Percentiles rank a stretch among this genome's conserved stretches.
These are phyloP conservation scores for Saturnispora serradocipensis DNA, from an alignment of 805 yeast species.

Conservation along the genomic window DNA sequence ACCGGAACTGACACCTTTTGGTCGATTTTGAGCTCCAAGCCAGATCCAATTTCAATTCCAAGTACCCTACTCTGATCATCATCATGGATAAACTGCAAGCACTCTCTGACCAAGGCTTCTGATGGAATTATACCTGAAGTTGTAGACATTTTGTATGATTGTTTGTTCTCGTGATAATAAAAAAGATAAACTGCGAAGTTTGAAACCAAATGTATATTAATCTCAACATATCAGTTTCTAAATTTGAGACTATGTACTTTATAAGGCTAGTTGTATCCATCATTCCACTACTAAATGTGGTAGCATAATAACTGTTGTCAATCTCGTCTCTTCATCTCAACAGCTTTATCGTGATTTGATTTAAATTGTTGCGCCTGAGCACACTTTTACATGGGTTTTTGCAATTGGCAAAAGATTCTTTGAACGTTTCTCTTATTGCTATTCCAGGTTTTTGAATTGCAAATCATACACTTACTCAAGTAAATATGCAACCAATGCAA, in stretches of 20 bases:
- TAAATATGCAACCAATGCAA: background rate
- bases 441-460: no score
- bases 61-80: background rate
- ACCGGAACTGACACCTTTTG: background rate
- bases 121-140: slow-evolving; percentile 13
- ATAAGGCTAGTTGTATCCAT: no score
- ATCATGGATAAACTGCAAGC: slow-evolving; percentile 1
- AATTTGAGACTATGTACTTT: no score
- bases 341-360: no score
- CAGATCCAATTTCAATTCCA: background rate
- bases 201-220: background rate
- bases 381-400: background rate
- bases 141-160: slow-evolving; percentile 9
- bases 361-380: background rate
- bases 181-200: background rate
- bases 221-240: no score
- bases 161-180: background rate
- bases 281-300: no score
- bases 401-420: background rate
- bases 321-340: no score
- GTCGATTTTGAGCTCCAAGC: background rate
- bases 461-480: no score
- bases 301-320: no score
- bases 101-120: background rate
- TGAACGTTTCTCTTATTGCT: background rate